phyloP scores from a whole-genome alignment of 306 rosid species.

The Cicer bijugum region DNA sequence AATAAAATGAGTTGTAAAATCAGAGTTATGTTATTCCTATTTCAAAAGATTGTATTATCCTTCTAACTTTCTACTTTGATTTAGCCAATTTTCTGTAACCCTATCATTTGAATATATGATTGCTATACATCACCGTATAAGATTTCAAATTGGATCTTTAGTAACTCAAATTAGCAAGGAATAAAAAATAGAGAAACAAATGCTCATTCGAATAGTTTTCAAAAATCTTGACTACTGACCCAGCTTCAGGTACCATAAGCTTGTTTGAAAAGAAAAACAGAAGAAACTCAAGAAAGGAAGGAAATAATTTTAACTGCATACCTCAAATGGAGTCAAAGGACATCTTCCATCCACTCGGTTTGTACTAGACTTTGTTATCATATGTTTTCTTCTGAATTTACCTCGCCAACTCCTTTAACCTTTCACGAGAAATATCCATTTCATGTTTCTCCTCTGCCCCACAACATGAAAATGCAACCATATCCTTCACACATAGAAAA shows the following conservation, averaged over 20 bases:
- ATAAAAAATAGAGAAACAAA: too few species aligned
- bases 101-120: too few species aligned
- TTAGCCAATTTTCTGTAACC: too few species aligned
- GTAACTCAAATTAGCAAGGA: not conserved
- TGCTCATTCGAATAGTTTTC: not conserved
- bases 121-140: too few species aligned
- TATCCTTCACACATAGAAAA: slow-evolving; percentile 60
- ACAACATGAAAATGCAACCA: slow-evolving; percentile 97
- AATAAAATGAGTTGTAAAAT: too few species aligned
- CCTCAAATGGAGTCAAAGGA: slow-evolving; percentile 98
- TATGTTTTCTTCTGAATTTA: too few species aligned
- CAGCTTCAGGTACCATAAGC: not conserved
- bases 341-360: slow-evolving; percentile 91
- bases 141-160: not conserved
- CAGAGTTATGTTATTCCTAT: too few species aligned
- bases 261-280: too few species aligned
- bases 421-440: slow-evolving; percentile 91
- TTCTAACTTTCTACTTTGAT: too few species aligned
- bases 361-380: slow-evolving; percentile 55
- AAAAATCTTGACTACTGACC: slow-evolving; percentile 6
- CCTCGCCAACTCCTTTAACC: slow-evolving; percentile 24
- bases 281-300: not conserved
- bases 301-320: slow-evolving; percentile 38
- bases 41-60: too few species aligned
- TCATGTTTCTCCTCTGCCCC: slow-evolving; percentile 88